These are phyloP conservation scores for Truncatella angustata DNA, from an alignment of 2,329 filamentous ascomycete species.

Conservation along the genomic window DNA sequence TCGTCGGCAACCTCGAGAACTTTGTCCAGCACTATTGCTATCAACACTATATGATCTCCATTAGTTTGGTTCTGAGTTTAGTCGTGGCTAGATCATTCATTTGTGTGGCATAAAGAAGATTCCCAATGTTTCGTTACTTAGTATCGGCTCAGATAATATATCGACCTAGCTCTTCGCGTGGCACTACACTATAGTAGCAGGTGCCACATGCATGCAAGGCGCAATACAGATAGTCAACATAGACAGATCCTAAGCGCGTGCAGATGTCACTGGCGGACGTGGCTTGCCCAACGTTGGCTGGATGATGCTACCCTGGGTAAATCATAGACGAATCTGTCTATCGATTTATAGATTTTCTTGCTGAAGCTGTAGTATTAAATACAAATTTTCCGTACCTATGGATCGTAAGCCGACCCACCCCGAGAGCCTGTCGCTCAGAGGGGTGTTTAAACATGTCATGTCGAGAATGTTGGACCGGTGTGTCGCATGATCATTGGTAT, in stretches of 20 bases:
- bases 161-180: neutral
- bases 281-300: neutral
- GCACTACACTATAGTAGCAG: neutral
- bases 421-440: too few species aligned
- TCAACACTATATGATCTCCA: neutral
- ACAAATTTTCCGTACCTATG: too few species aligned
- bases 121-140: neutral
- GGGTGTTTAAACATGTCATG: too few species aligned
- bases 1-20: too few species aligned
- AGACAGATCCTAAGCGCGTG: neutral
- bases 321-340: conserved; percentile 19
- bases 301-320: conserved; percentile 15
- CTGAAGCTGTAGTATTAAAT: conserved; percentile 14
- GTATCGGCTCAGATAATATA: neutral
- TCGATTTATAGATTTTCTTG: conserved; percentile 16
- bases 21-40: neutral
- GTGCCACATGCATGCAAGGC: neutral
- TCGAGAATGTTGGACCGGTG: too few species aligned
- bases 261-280: neutral
- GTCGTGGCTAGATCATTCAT: neutral
- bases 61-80: neutral
- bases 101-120: neutral
- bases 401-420: too few species aligned
- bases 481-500: too few species aligned
- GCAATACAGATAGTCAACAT: too few species aligned